Evolutionary conservation across 139 green algal genomes (phyloP).

Genomic region (Chlorella sp.): DNA sequence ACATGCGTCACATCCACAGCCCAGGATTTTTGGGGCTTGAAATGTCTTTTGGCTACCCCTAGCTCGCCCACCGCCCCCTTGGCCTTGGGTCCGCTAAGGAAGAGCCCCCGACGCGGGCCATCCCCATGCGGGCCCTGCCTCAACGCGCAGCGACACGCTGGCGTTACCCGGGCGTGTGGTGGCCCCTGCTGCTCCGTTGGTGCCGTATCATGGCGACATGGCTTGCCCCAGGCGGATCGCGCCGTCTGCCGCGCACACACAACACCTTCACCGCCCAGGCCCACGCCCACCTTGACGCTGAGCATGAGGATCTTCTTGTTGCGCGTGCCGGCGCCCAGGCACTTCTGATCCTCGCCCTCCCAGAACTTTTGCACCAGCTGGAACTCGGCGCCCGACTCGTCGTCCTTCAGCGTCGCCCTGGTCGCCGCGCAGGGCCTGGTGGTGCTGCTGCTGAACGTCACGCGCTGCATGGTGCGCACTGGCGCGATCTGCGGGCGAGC

Average conservation of each 20-base stretch:
- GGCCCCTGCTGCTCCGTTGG: neutral
- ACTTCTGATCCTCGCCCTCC: slow-evolving; percentile 45
- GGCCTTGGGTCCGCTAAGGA: too few species aligned
- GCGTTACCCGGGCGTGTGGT: neutral
- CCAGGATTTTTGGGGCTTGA: too few species aligned
- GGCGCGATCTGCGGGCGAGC: too few species aligned
- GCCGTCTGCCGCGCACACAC: neutral
- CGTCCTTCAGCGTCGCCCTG: too few species aligned
- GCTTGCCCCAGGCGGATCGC: neutral
- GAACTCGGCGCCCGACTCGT: too few species aligned
- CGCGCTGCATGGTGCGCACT: too few species aligned
- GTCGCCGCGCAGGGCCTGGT: too few species aligned
- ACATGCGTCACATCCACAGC: too few species aligned
- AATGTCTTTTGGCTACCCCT: too few species aligned
- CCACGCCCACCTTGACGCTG: slow-evolving; percentile 48
- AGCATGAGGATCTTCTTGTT: slow-evolving; percentile 73
- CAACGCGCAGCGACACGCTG: neutral
- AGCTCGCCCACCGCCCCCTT: too few species aligned
- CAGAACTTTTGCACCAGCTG: slow-evolving; percentile 32
- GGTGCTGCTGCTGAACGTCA: too few species aligned
- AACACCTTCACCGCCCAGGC: neutral
- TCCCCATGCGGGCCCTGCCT: neutral
- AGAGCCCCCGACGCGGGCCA: too few species aligned
- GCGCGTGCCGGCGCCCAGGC: slow-evolving; percentile 59
- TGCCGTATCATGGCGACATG: neutral